A percentile compares a stretch with the other conserved stretches of the same genome.
phyloP scores from a whole-genome alignment of 495 filamentous ascomycete species.

The Penicillium herquei region DNA sequence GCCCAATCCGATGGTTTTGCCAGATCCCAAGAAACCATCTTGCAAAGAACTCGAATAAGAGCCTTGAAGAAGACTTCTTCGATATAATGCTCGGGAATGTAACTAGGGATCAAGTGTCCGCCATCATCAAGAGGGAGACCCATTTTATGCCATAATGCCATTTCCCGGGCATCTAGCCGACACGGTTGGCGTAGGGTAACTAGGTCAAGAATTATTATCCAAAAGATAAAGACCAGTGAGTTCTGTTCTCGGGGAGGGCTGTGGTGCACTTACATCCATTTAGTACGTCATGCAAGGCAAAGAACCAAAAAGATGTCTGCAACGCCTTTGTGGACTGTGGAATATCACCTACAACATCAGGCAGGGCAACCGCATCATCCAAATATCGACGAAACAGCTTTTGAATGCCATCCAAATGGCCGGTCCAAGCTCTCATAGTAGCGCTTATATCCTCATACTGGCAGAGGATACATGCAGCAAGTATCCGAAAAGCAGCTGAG shows the following conservation, averaged over 20 bases:
- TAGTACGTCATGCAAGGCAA: constrained; percentile 19
- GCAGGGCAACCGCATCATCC: background rate
- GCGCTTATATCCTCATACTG: constrained; percentile 22
- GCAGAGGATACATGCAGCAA: constrained; percentile 19
- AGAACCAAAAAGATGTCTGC: constrained; percentile 20
- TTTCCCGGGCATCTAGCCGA: constrained; percentile 44
- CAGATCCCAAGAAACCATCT: constrained; percentile 35
- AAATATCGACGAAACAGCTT: constrained; percentile 14
- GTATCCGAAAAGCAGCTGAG: constrained; percentile 6
- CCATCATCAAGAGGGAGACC: constrained; percentile 42
- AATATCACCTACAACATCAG: background rate
- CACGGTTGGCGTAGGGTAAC: constrained; percentile 46
- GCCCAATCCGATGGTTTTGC: constrained; percentile 5
- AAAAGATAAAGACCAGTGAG: background rate
- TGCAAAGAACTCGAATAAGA: constrained; percentile 47
- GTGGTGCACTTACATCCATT: constrained; percentile 13
- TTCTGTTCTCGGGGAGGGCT: background rate
- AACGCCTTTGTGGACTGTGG: constrained; percentile 12
- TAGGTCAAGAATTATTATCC: no score
- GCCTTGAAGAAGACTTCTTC: constrained; percentile 16
- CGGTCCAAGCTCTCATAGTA: constrained; percentile 19
- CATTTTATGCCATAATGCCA: constrained; percentile 46
- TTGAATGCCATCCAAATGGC: constrained; percentile 19
- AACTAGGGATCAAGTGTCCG: constrained; percentile 15
- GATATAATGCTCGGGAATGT: background rate